Conservation (phyloP, 345 rosid species). For the Populus davidiana region DNA sequence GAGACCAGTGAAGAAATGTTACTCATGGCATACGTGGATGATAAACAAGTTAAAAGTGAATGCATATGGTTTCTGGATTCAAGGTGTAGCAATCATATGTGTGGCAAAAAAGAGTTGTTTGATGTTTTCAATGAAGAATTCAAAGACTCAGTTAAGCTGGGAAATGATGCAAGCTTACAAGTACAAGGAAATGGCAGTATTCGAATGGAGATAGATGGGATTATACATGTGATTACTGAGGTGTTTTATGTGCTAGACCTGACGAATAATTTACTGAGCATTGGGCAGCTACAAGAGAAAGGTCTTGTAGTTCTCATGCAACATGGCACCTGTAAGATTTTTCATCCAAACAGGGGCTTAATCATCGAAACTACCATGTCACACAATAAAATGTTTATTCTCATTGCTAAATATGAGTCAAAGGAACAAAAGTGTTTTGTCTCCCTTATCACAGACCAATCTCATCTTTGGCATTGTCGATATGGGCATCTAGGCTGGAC, state of each 20-base stretch:
- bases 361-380: background rate
- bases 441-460: background rate
- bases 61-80: background rate
- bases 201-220: background rate
- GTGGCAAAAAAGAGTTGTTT: background rate
- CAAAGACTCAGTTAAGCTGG: background rate
- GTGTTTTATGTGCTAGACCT: background rate
- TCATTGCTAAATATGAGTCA: background rate
- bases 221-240: background rate
- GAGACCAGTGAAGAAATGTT: background rate
- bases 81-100: background rate
- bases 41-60: background rate
- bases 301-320: no score
- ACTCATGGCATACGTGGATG: background rate
- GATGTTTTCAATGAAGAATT: background rate
- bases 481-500: no score
- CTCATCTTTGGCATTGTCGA: no score
- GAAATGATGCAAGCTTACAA: background rate
- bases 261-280: background rate
- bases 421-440: no score
- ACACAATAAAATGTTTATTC: background rate
- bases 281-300: no score
- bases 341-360: constrained; percentile 1
- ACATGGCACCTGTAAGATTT: background rate
- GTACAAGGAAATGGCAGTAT: constrained; percentile 1